Percentiles rank a stretch among this genome's conserved stretches.
Conservation (phyloP, 2,329 filamentous ascomycete species). For the Cytospora piceicola region DNA sequence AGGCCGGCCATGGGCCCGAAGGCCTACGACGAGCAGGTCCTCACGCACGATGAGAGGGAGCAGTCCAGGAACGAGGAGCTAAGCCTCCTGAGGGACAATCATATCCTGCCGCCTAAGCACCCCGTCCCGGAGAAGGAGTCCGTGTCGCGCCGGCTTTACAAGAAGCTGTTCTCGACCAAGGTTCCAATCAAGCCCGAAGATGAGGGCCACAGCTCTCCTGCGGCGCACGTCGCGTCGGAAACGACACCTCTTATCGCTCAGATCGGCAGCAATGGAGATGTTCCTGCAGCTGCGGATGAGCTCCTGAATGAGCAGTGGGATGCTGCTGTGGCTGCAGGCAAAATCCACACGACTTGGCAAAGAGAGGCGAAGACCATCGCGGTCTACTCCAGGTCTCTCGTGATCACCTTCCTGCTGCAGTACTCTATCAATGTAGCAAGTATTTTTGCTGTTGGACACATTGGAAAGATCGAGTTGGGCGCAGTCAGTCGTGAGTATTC, state of each 20-base stretch:
- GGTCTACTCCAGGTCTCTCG: slow-evolving; percentile 71
- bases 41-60: slow-evolving; percentile 60
- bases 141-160: slow-evolving; percentile 46
- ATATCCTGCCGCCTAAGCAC: slow-evolving; percentile 67
- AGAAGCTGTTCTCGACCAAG: slow-evolving; percentile 60
- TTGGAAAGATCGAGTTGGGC: slow-evolving; percentile 72
- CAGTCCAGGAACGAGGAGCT: slow-evolving; percentile 61
- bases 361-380: slow-evolving; percentile 82
- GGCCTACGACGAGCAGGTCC: slow-evolving; percentile 47
- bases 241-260: slow-evolving; percentile 45
- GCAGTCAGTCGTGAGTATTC: slow-evolving; percentile 58
- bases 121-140: slow-evolving; percentile 40
- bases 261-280: slow-evolving; percentile 34
- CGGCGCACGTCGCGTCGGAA: slow-evolving; percentile 64
- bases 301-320: slow-evolving; percentile 78
- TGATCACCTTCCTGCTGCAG: slow-evolving; percentile 76
- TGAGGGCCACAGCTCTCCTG: slow-evolving; percentile 46
- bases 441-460: slow-evolving; percentile 76
- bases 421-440: slow-evolving; percentile 84
- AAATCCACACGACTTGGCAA: slow-evolving; percentile 89
- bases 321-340: slow-evolving; percentile 77
- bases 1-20: slow-evolving; percentile 70
- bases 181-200: slow-evolving; percentile 46
- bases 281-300: slow-evolving; percentile 54
- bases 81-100: slow-evolving; percentile 67